Conservation (phyloP, 805 yeast species). For the Candida pseudofarinosa region DNA sequence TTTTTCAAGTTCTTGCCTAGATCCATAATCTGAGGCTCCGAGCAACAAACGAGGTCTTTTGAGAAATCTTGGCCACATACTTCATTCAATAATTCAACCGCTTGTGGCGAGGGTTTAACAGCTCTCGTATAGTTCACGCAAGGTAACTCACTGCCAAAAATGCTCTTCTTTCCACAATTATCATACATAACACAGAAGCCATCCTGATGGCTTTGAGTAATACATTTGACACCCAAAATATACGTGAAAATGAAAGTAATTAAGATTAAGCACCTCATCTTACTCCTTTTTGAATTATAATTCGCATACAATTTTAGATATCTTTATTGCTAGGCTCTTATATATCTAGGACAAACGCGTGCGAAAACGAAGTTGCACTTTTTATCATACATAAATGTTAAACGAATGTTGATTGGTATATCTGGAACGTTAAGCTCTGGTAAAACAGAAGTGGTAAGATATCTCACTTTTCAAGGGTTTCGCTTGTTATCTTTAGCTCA, state of each 20-base stretch:
- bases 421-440: slow-evolving; percentile 72
- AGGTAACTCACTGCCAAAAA: slow-evolving; percentile 79
- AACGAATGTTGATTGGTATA: slow-evolving; percentile 64
- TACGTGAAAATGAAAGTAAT: neutral
- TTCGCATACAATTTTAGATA: neutral
- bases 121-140: slow-evolving; percentile 61
- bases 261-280: neutral
- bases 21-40: slow-evolving; percentile 52
- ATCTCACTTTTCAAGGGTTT: slow-evolving; percentile 54
- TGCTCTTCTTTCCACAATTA: slow-evolving; percentile 71
- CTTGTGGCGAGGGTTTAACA: slow-evolving; percentile 40
- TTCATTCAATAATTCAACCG: slow-evolving; percentile 43
- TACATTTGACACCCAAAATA: neutral
- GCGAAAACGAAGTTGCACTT: neutral
- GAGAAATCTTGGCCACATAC: slow-evolving; percentile 75
- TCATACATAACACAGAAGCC: slow-evolving; percentile 57
- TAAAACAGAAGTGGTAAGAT: slow-evolving; percentile 57
- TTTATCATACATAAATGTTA: neutral
- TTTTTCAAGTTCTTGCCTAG: slow-evolving; percentile 49
- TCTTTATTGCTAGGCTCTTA: neutral
- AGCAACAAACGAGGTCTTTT: slow-evolving; percentile 61
- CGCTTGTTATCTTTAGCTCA: slow-evolving; percentile 15
- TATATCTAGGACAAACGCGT: slow-evolving; percentile 1
- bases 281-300: neutral
- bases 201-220: slow-evolving; percentile 20